phyloP scores from a whole-genome alignment of 108 stramenopile genomes.

The Seminavis robusta region DNA sequence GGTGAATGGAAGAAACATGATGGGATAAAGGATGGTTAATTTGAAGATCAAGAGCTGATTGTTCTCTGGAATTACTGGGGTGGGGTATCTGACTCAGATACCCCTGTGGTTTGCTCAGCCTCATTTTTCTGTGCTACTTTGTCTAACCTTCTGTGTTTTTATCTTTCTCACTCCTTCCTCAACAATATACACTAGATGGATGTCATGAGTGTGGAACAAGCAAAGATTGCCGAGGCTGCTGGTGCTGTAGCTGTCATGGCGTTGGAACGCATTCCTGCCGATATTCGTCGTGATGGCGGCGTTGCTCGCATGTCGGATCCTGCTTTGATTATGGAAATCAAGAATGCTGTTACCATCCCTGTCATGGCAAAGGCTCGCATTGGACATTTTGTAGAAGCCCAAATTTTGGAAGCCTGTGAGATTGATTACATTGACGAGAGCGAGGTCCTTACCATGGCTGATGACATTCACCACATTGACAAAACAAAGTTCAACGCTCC shows the following conservation, averaged over 20 bases:
- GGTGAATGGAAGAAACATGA: too few relatives aligned
- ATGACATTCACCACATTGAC: conserved; percentile 99
- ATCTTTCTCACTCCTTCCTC: neutral
- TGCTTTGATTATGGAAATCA: conserved; percentile 95
- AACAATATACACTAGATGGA: conserved; percentile 71
- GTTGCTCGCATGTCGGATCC: conserved; percentile 99
- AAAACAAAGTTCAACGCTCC: conserved; percentile 95
- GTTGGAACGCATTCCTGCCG: conserved; percentile 98
- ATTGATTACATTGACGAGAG: conserved; percentile 99
- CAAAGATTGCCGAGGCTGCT: conserved; percentile 95
- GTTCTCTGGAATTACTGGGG: neutral
- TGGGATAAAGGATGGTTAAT: neutral
- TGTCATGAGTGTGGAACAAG: conserved; percentile 95
- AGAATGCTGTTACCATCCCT: conserved; percentile 98
- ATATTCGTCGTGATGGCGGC: conserved; percentile 98
- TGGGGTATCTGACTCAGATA: neutral
- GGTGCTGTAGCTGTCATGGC: conserved; percentile 99
- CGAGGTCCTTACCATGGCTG: conserved; percentile 99
- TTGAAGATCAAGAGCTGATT: neutral
- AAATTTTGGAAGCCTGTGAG: conserved; percentile 97
- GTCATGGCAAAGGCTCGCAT: conserved; percentile 99
- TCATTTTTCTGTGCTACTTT: neutral
- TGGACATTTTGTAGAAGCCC: conserved; percentile 99
- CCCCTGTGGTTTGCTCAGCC: neutral
- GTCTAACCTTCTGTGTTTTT: neutral